Base-by-base conservation (phyloP, 257 asterid genomes). In the Plectranthus barbatus region DNA sequence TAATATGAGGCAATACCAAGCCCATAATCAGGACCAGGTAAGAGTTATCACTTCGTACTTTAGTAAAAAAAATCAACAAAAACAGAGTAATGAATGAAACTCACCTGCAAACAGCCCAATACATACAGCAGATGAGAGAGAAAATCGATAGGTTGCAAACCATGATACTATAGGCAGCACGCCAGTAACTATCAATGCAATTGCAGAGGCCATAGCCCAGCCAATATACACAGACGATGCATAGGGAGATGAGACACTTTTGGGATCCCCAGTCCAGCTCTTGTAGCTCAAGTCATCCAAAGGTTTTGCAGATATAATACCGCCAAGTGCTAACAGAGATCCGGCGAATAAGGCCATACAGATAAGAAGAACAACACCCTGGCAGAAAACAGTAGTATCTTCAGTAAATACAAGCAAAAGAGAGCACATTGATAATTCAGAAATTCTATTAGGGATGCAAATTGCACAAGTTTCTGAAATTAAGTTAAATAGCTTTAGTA, bases 61-160 rank as follows among this genome's bases (percentile, higher is more conserved):
- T 7, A 15, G 51, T 31, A 18, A 54, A 52, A 52, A 59, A 33
- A 72, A 68, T 47, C 13, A 21, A 45, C 10, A 40, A 67, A 36
- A 62, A 58, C 36, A 60, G 55, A 23, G 55, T 46, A 21, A 56
- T 17, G 63, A 53, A 52, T 13, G 57, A 51, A 53, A 47, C 62
- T 76, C 58, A 93, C 99, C 95, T 78, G 94, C 84, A 78, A 93
- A 93, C 75, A 80, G 64, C 56, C 96, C 99, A 71, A 87, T 70
- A 72, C 91, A 93, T 46, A 78, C 73, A 70, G 95, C 97, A 77
- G 99, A 87, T 10, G 99, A 90, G 62, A 86, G 79, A 60, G 97
- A 85, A 72, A 93, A 93, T 19, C 94, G 91, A 46, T 93, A 93
- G 2, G 97, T 93, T 51, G 97, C 90, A 72, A 93, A 93, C 99